Evolutionary conservation across 345 rosid species (phyloP).

Genomic region (Populus alba): DNA sequence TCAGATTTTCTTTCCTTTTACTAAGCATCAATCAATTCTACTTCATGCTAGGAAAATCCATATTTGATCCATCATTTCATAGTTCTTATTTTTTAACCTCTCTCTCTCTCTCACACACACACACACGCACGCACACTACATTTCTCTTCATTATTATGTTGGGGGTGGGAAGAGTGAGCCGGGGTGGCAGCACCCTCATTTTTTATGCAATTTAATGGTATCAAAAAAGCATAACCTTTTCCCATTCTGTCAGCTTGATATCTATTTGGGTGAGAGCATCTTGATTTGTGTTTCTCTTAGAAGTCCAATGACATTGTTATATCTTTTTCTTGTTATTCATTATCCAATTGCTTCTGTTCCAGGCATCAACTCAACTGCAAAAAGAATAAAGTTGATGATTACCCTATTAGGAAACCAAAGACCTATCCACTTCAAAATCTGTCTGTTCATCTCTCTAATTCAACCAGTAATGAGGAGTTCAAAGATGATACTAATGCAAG

Average conservation of each 20-base stretch:
- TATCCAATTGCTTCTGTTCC: slow-evolving; percentile 27
- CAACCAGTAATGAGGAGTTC: slow-evolving; percentile 55
- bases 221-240: not conserved
- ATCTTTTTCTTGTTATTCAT: slow-evolving; percentile 9
- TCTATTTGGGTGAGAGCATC: not conserved
- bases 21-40: slow-evolving; percentile 3
- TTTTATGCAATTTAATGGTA: not conserved
- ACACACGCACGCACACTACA: too few species aligned
- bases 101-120: not conserved
- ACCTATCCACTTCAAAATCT: slow-evolving; percentile 41
- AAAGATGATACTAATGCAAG: slow-evolving; percentile 45
- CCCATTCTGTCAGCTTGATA: not conserved
- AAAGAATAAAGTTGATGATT: slow-evolving; percentile 60
- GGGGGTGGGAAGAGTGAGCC: not conserved
- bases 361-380: slow-evolving; percentile 75
- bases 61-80: not conserved
- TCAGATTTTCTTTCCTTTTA: not conserved
- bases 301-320: not conserved
- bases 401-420: slow-evolving; percentile 35
- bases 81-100: not conserved
- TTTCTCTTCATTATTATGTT: not conserved
- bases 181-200: not conserved
- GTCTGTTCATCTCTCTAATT: slow-evolving; percentile 33
- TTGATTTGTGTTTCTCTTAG: not conserved
- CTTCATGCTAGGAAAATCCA: not conserved